Conservation (phyloP, 179 eudicot species). For the Silene coronaria region DNA sequence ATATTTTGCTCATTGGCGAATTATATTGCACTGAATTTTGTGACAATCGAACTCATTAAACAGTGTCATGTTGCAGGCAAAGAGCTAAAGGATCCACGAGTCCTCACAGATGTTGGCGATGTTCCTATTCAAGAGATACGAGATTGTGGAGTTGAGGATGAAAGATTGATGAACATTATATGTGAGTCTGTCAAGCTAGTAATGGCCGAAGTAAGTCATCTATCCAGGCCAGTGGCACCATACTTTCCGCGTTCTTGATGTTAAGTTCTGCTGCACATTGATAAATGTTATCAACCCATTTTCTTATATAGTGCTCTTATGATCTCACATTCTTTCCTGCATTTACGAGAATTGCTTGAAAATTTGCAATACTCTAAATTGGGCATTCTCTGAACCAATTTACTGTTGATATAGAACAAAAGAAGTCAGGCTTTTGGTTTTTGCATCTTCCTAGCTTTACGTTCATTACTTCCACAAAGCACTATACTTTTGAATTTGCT, state of each 20-base stretch:
- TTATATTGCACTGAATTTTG: not conserved
- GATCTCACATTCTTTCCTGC: not conserved
- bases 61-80: conserved; percentile 54
- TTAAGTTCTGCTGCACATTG: not conserved
- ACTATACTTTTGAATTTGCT: not conserved
- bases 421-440: not conserved
- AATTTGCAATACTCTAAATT: too few relatives aligned
- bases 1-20: not conserved
- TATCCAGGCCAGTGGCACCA: not conserved
- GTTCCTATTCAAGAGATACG: conserved; percentile 94
- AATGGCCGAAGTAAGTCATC: conserved; percentile 75
- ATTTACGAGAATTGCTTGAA: not conserved
- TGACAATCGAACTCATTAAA: not conserved
- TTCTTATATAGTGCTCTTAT: not conserved
- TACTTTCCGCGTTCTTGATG: not conserved
- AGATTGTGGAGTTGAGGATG: conserved; percentile 92
- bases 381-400: not conserved
- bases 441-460: not conserved
- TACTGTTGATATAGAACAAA: not conserved
- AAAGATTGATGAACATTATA: conserved; percentile 75
- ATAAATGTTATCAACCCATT: not conserved
- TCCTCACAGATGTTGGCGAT: conserved; percentile 93
- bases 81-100: conserved; percentile 74
- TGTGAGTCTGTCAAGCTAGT: conserved; percentile 87
- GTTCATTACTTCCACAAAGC: not conserved